These are phyloP conservation scores for Nicotiana undulata DNA, from an alignment of 257 asterid genomes.

Conservation along the genomic window DNA sequence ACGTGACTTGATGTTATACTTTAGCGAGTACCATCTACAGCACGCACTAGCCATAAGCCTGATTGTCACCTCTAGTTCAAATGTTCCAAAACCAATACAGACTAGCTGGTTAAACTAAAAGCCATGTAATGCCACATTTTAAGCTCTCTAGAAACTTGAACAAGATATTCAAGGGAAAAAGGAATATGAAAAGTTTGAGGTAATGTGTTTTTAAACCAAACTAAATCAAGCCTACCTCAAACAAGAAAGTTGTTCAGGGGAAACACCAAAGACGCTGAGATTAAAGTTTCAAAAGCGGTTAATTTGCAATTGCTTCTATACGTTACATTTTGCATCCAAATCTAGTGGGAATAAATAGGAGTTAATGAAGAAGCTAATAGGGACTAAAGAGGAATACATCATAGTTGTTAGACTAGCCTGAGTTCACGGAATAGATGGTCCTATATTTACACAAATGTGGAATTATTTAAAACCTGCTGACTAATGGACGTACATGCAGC, in stretches of 20 bases:
- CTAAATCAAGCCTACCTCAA: neutral
- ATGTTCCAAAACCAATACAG: neutral
- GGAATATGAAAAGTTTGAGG: neutral
- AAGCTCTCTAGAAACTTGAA: neutral
- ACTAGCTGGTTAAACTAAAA: neutral
- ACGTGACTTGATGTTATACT: neutral
- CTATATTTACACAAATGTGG: too few relatives aligned
- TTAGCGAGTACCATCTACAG: neutral
- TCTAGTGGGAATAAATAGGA: too few relatives aligned
- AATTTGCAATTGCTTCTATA: neutral
- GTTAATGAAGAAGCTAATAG: too few relatives aligned
- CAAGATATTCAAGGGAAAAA: neutral
- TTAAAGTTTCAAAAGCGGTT: neutral
- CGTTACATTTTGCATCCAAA: neutral
- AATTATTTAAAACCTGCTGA: neutral
- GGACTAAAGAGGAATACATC: too few relatives aligned
- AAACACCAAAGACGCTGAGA: neutral
- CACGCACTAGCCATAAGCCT: neutral
- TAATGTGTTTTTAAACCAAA: neutral
- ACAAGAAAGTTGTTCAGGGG: neutral
- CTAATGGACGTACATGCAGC: constrained; percentile 31
- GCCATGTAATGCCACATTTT: neutral
- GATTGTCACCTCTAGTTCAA: neutral
- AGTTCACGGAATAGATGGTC: too few relatives aligned
- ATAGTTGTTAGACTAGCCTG: too few relatives aligned